Conservation (phyloP, 2,329 filamentous ascomycete species). For the Aspergillus pseudoviridinutans region DNA sequence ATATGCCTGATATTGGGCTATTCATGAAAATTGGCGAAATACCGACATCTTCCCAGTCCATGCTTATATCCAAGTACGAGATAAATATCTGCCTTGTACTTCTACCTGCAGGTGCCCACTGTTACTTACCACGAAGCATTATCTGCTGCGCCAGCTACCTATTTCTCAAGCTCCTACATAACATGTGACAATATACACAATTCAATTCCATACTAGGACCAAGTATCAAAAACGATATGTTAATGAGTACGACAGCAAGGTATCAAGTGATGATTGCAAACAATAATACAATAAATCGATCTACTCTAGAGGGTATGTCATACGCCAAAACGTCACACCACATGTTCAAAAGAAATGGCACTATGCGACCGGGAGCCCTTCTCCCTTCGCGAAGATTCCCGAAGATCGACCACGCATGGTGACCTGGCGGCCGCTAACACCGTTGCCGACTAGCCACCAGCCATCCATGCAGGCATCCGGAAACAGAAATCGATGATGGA, state of each 20-base stretch:
- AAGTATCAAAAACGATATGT: not conserved
- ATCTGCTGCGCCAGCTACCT: not conserved
- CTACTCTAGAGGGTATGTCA: not conserved
- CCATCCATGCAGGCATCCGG: not conserved
- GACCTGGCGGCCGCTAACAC: not conserved
- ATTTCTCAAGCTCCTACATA: no score
- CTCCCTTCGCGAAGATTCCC: not conserved
- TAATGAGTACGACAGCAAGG: not conserved
- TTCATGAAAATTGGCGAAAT: no score
- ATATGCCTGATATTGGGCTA: not conserved
- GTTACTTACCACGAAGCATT: not conserved
- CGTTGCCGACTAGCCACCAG: not conserved
- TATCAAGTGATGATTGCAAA: not conserved
- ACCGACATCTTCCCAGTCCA: no score
- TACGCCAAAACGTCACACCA: not conserved
- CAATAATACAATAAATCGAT: not conserved
- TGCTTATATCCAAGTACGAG: not conserved
- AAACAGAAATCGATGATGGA: not conserved
- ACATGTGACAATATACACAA: not conserved
- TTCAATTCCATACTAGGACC: not conserved
- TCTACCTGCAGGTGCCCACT: not conserved
- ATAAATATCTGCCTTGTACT: no score
- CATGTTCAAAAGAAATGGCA: not conserved
- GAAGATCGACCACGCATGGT: not conserved
- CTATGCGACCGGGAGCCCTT: not conserved